Base-by-base conservation (phyloP, 2,329 filamentous ascomycete species). In the Trichoderma harzianum region DNA sequence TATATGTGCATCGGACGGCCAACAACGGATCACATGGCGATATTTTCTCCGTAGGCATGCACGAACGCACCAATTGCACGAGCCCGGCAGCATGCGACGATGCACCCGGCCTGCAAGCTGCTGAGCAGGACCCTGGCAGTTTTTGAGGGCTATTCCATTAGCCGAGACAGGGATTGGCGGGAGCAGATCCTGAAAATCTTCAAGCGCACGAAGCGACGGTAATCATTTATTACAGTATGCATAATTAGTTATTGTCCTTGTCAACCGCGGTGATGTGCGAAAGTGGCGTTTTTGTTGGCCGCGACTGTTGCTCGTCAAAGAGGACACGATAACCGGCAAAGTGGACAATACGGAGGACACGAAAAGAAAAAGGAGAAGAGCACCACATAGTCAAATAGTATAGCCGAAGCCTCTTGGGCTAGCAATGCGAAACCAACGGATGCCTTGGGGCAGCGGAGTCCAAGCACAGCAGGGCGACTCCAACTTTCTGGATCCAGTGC, bases 81-180 rank as follows among this genome's bases (percentile, higher is more conserved):
- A 18, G 55, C 21, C 32, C 34, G 66, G 55, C 8, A 21, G 55
- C 36, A 51, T n/a, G 11, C 60, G 55, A 53, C 24, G 32, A 58
- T 67, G 64, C 63, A 57, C 14, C 24, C 53, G 16, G 43, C 36
- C 28, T 61, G 36, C 55, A 69, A 30, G 55, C 39, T 62, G 55
- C 26, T 68, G 5, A 36, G 32, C 51, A 57, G 43, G 65, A 68
- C 53, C 65, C 65, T 68, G 51, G 65, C 34, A 21, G 14, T 32
- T 53, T 53, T 58, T 18, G 24, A 47, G 57, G 26, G 57, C 55
- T 28, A n/a, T 32, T 51, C 18, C 57, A 61, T 51, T 69, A 69
- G 67, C 67, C 67, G 67, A 69, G 67, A 62, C 67, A 61, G 36
- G 67, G 67, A 69, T 69, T 18, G 6, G 24, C 67, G 67, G 67